phyloP scores from a whole-genome alignment of 2,329 filamentous ascomycete genomes.

The Waltergamsia citrina region DNA sequence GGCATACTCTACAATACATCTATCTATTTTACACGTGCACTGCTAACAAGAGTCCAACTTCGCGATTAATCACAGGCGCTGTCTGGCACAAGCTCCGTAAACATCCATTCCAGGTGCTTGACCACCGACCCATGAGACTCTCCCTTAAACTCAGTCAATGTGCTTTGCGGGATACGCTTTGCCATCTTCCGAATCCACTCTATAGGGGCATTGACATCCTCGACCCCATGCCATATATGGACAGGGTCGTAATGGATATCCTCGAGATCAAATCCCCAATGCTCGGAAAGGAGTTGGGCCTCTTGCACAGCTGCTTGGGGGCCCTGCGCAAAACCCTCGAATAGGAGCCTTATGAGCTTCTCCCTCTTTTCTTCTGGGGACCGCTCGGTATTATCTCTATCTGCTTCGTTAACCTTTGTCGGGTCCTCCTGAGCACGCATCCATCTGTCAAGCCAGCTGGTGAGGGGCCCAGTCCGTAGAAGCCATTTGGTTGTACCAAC shows the following conservation, averaged over 20 bases:
- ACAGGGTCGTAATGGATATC: not conserved
- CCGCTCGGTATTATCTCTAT: not conserved
- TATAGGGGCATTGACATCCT: not conserved
- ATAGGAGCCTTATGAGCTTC: not conserved
- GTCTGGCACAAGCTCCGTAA: not conserved
- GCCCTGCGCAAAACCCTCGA: not conserved
- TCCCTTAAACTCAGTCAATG: not conserved
- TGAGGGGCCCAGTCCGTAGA: not conserved
- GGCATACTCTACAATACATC: too few relatives aligned
- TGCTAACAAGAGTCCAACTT: too few relatives aligned
- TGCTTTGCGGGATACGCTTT: not conserved
- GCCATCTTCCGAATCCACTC: slow-evolving; percentile 1
- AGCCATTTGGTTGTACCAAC: not conserved
- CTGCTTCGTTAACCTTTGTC: too few relatives aligned
- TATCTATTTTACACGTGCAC: too few relatives aligned
- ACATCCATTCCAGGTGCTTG: not conserved
- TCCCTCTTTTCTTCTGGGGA: not conserved
- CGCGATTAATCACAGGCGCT: not conserved
- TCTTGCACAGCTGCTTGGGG: not conserved
- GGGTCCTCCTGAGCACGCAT: too few relatives aligned
- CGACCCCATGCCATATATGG: not conserved
- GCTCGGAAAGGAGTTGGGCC: not conserved
- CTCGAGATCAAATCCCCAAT: not conserved
- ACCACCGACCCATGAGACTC: not conserved
- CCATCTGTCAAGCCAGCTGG: not conserved